A percentile compares a stretch with the other conserved stretches of the same genome.
Evolutionary conservation across 2,329 filamentous ascomycete species (phyloP).

Genomic region (Aspergillus japonicus): DNA sequence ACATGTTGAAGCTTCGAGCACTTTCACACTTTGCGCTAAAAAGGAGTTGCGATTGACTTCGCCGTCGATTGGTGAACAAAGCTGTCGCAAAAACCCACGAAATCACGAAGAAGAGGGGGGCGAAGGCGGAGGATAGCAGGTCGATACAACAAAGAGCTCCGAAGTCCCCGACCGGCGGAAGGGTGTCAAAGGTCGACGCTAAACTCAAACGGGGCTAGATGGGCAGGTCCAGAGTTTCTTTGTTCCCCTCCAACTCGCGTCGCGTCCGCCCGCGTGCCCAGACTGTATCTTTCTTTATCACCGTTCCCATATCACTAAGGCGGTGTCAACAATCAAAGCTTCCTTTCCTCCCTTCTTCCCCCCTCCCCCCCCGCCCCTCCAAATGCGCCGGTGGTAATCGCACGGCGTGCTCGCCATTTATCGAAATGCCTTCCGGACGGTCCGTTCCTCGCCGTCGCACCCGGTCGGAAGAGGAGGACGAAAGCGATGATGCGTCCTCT

Average conservation of each 20-base stretch:
- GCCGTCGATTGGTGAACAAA: background rate
- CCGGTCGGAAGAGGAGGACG: conserved; percentile 28
- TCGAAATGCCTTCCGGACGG: conserved; percentile 30
- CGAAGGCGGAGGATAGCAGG: background rate
- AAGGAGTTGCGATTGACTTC: conserved; percentile 16
- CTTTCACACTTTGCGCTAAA: conserved; percentile 9
- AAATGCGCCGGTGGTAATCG: conserved; percentile 5
- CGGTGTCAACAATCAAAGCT: background rate
- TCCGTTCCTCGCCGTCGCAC: conserved; percentile 31
- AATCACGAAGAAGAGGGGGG: background rate
- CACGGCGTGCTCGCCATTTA: conserved; percentile 5
- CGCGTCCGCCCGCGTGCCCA: conserved; percentile 4
- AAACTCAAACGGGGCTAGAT: background rate
- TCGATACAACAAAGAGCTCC: background rate
- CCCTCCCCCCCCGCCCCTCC: background rate
- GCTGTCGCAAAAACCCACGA: background rate
- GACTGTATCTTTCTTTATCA: background rate
- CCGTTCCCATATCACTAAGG: background rate
- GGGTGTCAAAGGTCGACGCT: background rate
- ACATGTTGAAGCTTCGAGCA: conserved; percentile 27
- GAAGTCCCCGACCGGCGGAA: background rate
- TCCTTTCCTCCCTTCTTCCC: background rate
- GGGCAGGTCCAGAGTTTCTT: background rate
- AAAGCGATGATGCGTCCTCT: conserved; percentile 12
- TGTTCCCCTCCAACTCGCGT: background rate